Evolutionary conservation across 1,139 yeast species (phyloP).

Genomic region (Geotrichum bryndzae): DNA sequence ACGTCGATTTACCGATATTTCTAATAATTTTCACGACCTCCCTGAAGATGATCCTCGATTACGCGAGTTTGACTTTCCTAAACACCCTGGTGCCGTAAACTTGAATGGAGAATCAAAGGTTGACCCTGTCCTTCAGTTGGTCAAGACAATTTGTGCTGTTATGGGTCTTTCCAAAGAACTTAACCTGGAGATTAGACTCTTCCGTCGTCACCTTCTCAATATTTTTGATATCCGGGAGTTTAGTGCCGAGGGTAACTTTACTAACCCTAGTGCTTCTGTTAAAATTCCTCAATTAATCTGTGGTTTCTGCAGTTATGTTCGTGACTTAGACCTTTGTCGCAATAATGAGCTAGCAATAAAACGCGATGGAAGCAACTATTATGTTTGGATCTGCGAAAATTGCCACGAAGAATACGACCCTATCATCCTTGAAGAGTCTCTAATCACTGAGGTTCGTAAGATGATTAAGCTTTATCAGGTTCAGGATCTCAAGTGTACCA

Average conservation of each 20-base stretch:
- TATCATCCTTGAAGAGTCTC: constrained; percentile 68
- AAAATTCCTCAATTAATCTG: constrained; percentile 66
- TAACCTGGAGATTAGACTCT: constrained; percentile 62
- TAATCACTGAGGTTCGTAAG: constrained; percentile 59
- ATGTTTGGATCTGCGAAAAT: constrained; percentile 59
- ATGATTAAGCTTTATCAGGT: constrained; percentile 54
- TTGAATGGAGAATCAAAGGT: constrained; percentile 22
- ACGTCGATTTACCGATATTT: constrained; percentile 65
- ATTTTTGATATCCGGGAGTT: constrained; percentile 81
- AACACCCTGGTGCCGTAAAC: constrained; percentile 10
- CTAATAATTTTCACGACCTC: constrained; percentile 58
- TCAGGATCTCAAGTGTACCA: constrained; percentile 78
- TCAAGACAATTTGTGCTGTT: constrained; percentile 69
- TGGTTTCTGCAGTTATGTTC: constrained; percentile 65
- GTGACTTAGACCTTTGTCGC: constrained; percentile 79
- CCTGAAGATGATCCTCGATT: constrained; percentile 64
- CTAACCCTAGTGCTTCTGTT: constrained; percentile 68
- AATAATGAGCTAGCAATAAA: constrained; percentile 36
- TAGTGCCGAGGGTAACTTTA: constrained; percentile 67
- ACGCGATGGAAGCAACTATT: constrained; percentile 17
- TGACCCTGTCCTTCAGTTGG: constrained; percentile 75
- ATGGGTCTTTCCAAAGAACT: constrained; percentile 60
- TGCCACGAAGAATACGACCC: constrained; percentile 64
- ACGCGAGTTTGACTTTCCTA: constrained; percentile 13
- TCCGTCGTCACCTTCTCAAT: constrained; percentile 67